Conservation (phyloP, 495 filamentous ascomycete genomes). For the Hypoxylon crocopeplum region DNA sequence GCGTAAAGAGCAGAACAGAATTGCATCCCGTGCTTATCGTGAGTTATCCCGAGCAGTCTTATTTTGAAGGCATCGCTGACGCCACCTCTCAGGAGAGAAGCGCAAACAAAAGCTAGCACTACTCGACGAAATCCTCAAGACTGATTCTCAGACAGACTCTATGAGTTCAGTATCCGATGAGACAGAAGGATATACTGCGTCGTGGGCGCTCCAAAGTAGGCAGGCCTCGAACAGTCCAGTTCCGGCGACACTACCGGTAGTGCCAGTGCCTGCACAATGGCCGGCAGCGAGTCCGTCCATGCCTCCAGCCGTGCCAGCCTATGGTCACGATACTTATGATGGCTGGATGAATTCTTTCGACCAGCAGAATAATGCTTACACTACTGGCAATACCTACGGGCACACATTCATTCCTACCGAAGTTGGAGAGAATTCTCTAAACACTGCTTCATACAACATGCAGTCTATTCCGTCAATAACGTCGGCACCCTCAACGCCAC, state of each 20-base stretch:
- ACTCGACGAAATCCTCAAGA: constrained; percentile 40
- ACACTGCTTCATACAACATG: constrained; percentile 18
- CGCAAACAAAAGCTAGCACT: constrained; percentile 46
- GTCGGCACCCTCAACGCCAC: constrained; percentile 30
- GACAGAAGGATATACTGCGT: constrained; percentile 33
- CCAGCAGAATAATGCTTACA: constrained; percentile 8
- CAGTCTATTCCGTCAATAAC: constrained; percentile 30
- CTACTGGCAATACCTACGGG: constrained; percentile 19
- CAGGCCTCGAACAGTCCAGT: constrained; percentile 37
- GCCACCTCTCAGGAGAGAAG: constrained; percentile 39
- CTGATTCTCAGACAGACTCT: constrained; percentile 39
- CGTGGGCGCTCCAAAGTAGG: constrained; percentile 29
- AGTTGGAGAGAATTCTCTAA: constrained; percentile 15
- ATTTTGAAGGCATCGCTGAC: constrained; percentile 22
- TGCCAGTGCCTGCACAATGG: constrained; percentile 21
- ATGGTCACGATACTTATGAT: constrained; percentile 23
- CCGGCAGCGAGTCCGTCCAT: constrained; percentile 22
- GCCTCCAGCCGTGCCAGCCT: constrained; percentile 23
- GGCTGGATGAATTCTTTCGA: constrained; percentile 29
- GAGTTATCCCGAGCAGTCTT: constrained; percentile 12
- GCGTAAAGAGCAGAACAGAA: constrained; percentile 45
- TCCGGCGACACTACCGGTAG: constrained; percentile 15
- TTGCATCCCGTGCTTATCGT: constrained; percentile 46
- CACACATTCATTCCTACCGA: constrained; percentile 18
- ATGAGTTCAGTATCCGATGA: constrained; percentile 45